Evolutionary conservation across 768 basidiomycete species (phyloP).

Genomic region (Candolleomyces aberdarensis): DNA sequence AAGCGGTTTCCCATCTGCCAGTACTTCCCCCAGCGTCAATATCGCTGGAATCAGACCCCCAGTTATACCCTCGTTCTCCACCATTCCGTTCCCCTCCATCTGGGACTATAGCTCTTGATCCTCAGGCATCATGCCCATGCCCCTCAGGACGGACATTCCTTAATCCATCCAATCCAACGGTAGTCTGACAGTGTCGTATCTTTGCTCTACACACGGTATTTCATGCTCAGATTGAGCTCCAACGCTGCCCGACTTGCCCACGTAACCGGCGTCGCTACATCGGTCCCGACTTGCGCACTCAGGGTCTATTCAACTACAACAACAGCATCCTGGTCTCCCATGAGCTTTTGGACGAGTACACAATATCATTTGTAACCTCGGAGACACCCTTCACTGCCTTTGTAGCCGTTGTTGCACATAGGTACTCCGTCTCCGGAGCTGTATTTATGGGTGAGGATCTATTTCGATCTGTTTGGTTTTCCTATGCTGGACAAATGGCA

Average conservation of each 20-base stretch:
- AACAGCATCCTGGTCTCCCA: slow-evolving; percentile 19
- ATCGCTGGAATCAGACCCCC: slow-evolving; percentile 13
- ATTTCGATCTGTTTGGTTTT: slow-evolving; percentile 32
- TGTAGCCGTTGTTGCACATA: background rate
- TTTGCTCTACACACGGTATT: slow-evolving; percentile 8
- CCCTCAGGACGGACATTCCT: background rate
- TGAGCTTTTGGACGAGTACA: slow-evolving; percentile 32
- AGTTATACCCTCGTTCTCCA: background rate
- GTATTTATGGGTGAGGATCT: slow-evolving; percentile 25
- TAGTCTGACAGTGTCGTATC: slow-evolving; percentile 7
- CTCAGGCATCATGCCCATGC: slow-evolving; percentile 10
- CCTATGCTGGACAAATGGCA: slow-evolving; percentile 20
- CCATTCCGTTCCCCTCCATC: background rate
- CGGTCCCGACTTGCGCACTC: slow-evolving; percentile 25
- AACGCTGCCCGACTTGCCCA: slow-evolving; percentile 13
- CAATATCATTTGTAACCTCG: slow-evolving; percentile 26
- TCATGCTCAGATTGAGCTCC: slow-evolving; percentile 10
- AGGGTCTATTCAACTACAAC: slow-evolving; percentile 30
- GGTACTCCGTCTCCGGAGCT: slow-evolving; percentile 13
- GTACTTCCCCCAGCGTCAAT: slow-evolving; percentile 9
- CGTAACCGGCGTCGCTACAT: slow-evolving; percentile 16
- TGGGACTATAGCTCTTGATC: slow-evolving; percentile 4
- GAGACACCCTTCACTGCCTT: slow-evolving; percentile 29
- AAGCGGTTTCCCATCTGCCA: slow-evolving; percentile 11
- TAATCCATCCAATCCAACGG: background rate